Percentiles rank a stretch among this genome's conserved stretches.
These are phyloP conservation scores for Termitomyces sp. DNA, from an alignment of 768 basidiomycete species.

Conservation along the genomic window DNA sequence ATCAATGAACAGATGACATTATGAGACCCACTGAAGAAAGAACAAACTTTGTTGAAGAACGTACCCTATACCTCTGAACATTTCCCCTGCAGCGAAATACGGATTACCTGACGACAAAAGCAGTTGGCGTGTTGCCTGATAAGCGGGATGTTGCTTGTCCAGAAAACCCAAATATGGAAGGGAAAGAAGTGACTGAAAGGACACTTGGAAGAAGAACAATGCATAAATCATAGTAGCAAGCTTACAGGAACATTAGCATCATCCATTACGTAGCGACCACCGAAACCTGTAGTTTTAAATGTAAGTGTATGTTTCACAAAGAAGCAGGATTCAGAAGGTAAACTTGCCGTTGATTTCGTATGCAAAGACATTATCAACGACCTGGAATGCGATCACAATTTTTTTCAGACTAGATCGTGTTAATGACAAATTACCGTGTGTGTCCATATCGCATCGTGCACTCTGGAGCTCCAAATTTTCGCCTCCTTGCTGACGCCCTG, in stretches of 20 bases:
- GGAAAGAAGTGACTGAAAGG: constrained; percentile 62
- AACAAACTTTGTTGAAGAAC: constrained; percentile 16
- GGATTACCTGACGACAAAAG: constrained; percentile 66
- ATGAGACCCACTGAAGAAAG: not conserved
- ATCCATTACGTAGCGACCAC: constrained; percentile 76
- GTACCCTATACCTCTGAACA: constrained; percentile 69
- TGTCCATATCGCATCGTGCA: constrained; percentile 58
- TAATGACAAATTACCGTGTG: constrained; percentile 41
- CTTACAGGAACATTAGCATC: constrained; percentile 82
- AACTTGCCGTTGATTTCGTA: constrained; percentile 70
- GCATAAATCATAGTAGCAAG: not conserved
- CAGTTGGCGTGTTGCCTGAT: constrained; percentile 60
- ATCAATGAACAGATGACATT: not conserved
- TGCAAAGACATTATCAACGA: constrained; percentile 64
- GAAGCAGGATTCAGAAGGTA: not conserved
- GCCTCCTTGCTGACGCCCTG: constrained; percentile 53
- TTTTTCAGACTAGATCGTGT: not conserved
- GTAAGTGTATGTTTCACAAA: not conserved
- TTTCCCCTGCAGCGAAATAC: constrained; percentile 61
- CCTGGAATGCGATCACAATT: constrained; percentile 28
- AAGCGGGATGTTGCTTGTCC: constrained; percentile 52
- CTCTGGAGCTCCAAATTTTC: constrained; percentile 52
- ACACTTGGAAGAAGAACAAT: not conserved
- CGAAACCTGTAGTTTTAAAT: constrained; percentile 43
- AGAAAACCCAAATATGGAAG: constrained; percentile 80